Evolutionary conservation across 2,329 filamentous ascomycete species (phyloP).

Genomic region (Diaporthe australafricana): DNA sequence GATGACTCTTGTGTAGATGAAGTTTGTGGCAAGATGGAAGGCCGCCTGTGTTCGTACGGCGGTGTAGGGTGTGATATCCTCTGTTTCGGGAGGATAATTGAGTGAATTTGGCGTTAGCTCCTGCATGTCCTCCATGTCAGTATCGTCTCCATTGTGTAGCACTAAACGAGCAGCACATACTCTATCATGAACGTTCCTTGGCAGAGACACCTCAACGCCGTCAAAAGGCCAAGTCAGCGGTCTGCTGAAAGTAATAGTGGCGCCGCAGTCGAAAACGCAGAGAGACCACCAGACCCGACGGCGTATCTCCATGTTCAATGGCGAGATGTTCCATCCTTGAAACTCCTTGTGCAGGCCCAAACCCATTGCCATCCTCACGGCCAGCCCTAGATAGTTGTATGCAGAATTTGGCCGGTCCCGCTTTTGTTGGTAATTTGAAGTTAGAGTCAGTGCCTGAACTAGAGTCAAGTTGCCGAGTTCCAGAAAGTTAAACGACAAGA

Average conservation of each 20-base stretch:
- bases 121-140: conserved; percentile 24
- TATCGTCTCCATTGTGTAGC: background rate
- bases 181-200: conserved; percentile 42
- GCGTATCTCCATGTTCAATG: conserved; percentile 49
- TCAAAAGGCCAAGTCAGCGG: conserved; percentile 43
- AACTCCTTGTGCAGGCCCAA: conserved; percentile 61
- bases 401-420: conserved; percentile 62
- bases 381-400: conserved; percentile 61
- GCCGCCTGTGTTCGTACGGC: conserved; percentile 56
- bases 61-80: conserved; percentile 56
- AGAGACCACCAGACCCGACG: conserved; percentile 52
- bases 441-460: conserved; percentile 47
- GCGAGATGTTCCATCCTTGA: conserved; percentile 47
- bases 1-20: conserved; percentile 59
- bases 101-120: conserved; percentile 50
- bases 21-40: conserved; percentile 57
- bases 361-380: conserved; percentile 60
- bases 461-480: conserved; percentile 43
- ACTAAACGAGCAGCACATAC: conserved; percentile 31
- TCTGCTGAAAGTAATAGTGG: conserved; percentile 49
- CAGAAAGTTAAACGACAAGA: conserved; percentile 38
- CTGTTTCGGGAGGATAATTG: conserved; percentile 48
- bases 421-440: conserved; percentile 55
- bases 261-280: conserved; percentile 58
- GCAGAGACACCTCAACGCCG: conserved; percentile 41